Conservation (phyloP, 179 eudicot genomes). For the Spinacia oleracea region DNA sequence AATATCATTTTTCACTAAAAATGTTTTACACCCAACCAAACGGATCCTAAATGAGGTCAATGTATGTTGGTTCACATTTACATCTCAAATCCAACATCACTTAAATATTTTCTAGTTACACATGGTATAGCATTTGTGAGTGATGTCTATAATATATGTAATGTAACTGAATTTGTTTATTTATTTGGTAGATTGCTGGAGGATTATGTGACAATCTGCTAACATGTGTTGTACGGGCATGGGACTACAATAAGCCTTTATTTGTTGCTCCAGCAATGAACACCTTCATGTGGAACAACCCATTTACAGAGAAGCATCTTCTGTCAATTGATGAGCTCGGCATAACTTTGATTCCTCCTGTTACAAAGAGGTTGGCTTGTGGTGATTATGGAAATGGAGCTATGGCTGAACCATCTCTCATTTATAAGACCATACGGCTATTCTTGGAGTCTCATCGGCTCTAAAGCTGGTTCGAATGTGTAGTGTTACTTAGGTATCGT, state of each 20-base stretch:
- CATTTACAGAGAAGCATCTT: constrained; percentile 91
- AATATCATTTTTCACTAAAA: too few relatives aligned
- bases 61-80: neutral
- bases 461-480: constrained; percentile 15
- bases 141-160: neutral
- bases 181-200: constrained; percentile 47
- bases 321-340: constrained; percentile 78
- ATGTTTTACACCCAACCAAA: too few relatives aligned
- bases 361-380: constrained; percentile 81
- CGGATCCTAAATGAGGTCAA: too few relatives aligned
- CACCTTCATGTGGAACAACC: constrained; percentile 95
- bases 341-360: constrained; percentile 76
- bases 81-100: neutral
- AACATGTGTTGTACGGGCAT: constrained; percentile 85
- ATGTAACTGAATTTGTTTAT: neutral
- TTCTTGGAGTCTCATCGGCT: constrained; percentile 54
- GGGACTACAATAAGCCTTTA: constrained; percentile 91
- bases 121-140: neutral
- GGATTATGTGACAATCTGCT: constrained; percentile 92
- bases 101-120: neutral
- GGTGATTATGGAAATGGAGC: constrained; percentile 97
- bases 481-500: neutral
- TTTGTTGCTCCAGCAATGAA: constrained; percentile 98
- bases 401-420: constrained; percentile 95
- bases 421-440: constrained; percentile 74